Evolutionary conservation across 495 filamentous ascomycete genomes (phyloP).

Genomic region (Podospora bellae-mahoneyi): DNA sequence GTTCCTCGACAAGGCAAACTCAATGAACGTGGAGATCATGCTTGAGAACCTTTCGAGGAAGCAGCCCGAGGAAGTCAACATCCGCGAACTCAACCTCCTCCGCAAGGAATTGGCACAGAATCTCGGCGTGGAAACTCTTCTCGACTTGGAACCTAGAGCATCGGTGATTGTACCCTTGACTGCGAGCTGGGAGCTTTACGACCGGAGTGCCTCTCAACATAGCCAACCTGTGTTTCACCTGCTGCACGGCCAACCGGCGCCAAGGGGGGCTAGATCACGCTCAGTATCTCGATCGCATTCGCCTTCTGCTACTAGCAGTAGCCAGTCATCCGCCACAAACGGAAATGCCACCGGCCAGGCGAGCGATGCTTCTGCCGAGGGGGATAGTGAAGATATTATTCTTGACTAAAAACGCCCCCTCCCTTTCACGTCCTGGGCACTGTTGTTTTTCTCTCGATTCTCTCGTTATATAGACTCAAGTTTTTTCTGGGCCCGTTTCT

Average conservation of each 20-base stretch:
- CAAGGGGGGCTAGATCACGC: background rate
- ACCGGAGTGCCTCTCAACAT: background rate
- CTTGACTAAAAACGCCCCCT: background rate
- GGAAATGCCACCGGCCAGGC: background rate
- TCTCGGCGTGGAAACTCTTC: background rate
- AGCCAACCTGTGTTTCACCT: too few species aligned
- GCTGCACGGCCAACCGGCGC: too few species aligned
- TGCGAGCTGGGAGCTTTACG: background rate
- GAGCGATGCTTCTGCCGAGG: background rate
- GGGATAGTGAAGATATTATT: background rate
- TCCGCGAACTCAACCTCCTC: background rate
- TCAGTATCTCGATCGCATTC: background rate
- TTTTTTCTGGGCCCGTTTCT: too few species aligned
- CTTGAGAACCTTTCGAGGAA: background rate
- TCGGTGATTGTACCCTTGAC: background rate
- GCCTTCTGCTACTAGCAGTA: background rate
- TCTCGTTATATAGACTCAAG: too few species aligned
- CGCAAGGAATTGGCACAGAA: background rate
- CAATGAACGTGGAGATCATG: constrained; percentile 1
- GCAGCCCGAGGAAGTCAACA: background rate
- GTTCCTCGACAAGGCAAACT: background rate
- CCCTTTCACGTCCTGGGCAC: background rate
- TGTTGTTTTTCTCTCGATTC: too few species aligned
- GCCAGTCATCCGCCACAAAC: background rate
- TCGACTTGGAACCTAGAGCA: background rate